Percentiles rank a stretch among this genome's conserved stretches.
Evolutionary conservation across 2,329 filamentous ascomycete genomes (phyloP).

Genomic region (Claviceps sp.): DNA sequence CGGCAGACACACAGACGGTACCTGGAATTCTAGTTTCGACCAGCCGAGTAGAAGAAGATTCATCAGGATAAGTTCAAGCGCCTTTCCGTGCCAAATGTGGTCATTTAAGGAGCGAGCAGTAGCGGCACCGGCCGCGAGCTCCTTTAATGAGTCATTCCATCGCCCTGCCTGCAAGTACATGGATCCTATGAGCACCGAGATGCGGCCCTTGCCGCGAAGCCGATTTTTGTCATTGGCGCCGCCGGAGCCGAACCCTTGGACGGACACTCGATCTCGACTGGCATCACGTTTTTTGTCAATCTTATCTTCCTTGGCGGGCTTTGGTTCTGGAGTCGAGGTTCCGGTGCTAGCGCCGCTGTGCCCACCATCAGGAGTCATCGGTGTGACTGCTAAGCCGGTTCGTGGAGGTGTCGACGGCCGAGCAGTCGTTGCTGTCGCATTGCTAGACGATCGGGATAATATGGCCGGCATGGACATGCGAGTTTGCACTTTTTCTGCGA

Average conservation of each 20-base stretch:
- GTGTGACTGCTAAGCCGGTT: conserved; percentile 33
- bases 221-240: conserved; percentile 65
- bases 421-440: conserved; percentile 32
- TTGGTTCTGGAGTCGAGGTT: conserved; percentile 29
- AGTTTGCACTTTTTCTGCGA: conserved; percentile 43
- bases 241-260: conserved; percentile 57
- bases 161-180: conserved; percentile 80
- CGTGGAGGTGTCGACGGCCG: conserved; percentile 38
- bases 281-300: conserved; percentile 32
- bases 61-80: conserved; percentile 73
- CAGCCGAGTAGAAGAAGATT: conserved; percentile 75
- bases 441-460: conserved; percentile 27
- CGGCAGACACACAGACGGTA: conserved; percentile 44
- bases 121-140: conserved; percentile 67
- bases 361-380: conserved; percentile 36
- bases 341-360: conserved; percentile 21
- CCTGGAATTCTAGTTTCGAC: conserved; percentile 69
- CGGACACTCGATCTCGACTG: conserved; percentile 44
- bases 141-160: conserved; percentile 77
- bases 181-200: conserved; percentile 67
- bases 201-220: conserved; percentile 67
- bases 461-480: conserved; percentile 77
- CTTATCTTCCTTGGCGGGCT: conserved; percentile 21
- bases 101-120: conserved; percentile 71
- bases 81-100: conserved; percentile 95